phyloP scores from a whole-genome alignment of 2,329 filamentous ascomycete genomes.

The Fusarium mangiferae region DNA sequence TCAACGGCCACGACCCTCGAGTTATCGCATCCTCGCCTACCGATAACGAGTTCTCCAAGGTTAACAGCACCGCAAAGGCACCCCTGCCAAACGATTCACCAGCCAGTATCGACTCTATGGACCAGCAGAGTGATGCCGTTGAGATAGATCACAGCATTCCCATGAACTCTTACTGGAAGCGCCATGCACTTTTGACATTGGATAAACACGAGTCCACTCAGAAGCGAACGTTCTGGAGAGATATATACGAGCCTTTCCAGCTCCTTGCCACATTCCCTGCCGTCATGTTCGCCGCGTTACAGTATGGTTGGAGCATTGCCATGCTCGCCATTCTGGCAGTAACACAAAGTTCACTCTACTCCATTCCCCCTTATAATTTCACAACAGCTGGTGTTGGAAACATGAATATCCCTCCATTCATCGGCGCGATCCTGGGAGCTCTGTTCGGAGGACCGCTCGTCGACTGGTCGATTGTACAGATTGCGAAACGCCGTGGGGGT shows the following conservation, averaged over 20 bases:
- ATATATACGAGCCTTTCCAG: constrained; percentile 20
- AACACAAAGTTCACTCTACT: constrained; percentile 15
- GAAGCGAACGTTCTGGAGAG: constrained; percentile 1
- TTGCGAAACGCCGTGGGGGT: constrained; percentile 22
- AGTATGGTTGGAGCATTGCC: constrained; percentile 27
- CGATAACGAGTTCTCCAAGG: neutral
- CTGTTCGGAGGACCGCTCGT: constrained; percentile 21
- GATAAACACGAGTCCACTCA: constrained; percentile 4
- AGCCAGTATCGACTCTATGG: neutral
- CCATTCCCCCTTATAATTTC: constrained; percentile 24
- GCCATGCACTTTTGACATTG: constrained; percentile 13
- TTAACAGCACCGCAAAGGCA: neutral
- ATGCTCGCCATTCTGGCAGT: constrained; percentile 34
- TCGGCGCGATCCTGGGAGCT: constrained; percentile 17
- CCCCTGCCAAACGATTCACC: neutral
- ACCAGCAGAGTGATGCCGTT: neutral
- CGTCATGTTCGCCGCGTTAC: constrained; percentile 2
- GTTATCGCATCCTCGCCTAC: rapidly evolving
- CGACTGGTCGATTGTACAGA: constrained; percentile 25
- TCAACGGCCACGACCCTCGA: neutral
- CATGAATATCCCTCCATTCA: constrained; percentile 36
- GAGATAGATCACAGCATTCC: constrained; percentile 16
- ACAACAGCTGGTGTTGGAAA: constrained; percentile 24
- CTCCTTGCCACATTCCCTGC: constrained; percentile 9
- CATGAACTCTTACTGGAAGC: constrained; percentile 15